Evolutionary conservation across 2,329 filamentous ascomycete genomes (phyloP).

Genomic region (Talaromyces verruculosus): DNA sequence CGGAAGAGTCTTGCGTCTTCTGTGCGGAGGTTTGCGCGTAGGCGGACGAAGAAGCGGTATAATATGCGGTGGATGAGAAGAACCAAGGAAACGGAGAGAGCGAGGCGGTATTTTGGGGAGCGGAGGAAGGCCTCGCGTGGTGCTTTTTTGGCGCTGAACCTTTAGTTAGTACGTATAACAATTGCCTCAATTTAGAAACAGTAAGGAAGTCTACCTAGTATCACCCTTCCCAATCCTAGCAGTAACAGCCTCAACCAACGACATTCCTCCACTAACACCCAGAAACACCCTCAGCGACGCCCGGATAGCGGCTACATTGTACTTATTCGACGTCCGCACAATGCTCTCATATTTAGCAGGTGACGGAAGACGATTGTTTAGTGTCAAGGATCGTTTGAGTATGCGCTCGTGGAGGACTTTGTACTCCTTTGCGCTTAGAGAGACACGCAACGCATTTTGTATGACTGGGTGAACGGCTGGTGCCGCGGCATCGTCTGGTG

Average conservation of each 20-base stretch:
- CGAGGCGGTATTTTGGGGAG: slow-evolving; percentile 72
- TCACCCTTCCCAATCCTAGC: slow-evolving; percentile 29
- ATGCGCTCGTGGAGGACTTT: slow-evolving; percentile 79
- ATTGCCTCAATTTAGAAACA: not conserved
- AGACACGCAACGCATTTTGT: slow-evolving; percentile 83
- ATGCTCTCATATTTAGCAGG: slow-evolving; percentile 55
- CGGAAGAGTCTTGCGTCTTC: slow-evolving; percentile 80
- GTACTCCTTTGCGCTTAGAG: slow-evolving; percentile 80
- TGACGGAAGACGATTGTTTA: slow-evolving; percentile 55
- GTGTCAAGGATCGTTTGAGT: slow-evolving; percentile 65
- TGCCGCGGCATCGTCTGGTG: not conserved
- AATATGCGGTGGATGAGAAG: slow-evolving; percentile 85
- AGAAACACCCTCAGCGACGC: slow-evolving; percentile 71
- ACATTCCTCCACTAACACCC: slow-evolving; percentile 62
- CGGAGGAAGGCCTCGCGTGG: slow-evolving; percentile 45
- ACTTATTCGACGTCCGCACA: slow-evolving; percentile 58
- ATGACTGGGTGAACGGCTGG: slow-evolving; percentile 64
- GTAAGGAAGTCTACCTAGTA: slow-evolving; percentile 24
- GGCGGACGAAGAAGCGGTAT: slow-evolving; percentile 80
- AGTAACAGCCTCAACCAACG: slow-evolving; percentile 58
- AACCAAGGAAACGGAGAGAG: slow-evolving; percentile 78
- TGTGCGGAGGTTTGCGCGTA: slow-evolving; percentile 75
- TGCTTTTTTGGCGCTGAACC: slow-evolving; percentile 33
- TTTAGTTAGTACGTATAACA: not conserved
- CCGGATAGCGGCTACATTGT: slow-evolving; percentile 68